A percentile compares a stretch with the other conserved stretches of the same genome.
Evolutionary conservation across 257 asterid species (phyloP).

Genomic region (Henckelia pumila): DNA sequence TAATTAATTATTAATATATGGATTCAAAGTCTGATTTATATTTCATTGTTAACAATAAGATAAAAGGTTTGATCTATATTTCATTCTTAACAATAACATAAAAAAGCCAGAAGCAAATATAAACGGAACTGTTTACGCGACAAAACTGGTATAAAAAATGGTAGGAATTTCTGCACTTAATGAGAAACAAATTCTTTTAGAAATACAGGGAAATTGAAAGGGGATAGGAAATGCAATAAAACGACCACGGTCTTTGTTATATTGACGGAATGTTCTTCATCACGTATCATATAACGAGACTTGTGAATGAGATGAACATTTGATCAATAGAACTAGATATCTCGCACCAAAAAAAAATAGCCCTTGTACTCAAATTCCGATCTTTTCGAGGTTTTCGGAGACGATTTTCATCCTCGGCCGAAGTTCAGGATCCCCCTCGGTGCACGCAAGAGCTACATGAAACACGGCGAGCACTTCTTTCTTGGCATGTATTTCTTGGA

Average conservation of each 20-base stretch:
- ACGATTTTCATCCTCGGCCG: slow-evolving; percentile 92
- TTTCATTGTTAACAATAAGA: too few species aligned
- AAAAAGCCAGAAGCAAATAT: too few species aligned
- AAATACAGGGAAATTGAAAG: not conserved
- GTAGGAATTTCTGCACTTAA: not conserved
- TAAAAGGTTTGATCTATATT: too few species aligned
- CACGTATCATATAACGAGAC: not conserved
- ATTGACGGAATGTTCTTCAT: not conserved
- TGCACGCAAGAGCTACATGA: slow-evolving; percentile 78
- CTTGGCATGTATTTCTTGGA: slow-evolving; percentile 70
- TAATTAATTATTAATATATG: too few species aligned
- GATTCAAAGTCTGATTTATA: too few species aligned
- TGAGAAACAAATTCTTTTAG: not conserved
- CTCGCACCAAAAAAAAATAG: not conserved
- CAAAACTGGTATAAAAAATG: not conserved
- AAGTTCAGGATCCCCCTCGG: slow-evolving; percentile 80
- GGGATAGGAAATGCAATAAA: not conserved
- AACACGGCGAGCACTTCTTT: slow-evolving; percentile 74
- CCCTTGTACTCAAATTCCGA: slow-evolving; percentile 40
- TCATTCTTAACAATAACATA: too few species aligned
- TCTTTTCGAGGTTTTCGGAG: slow-evolving; percentile 74
- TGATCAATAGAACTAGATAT: not conserved
- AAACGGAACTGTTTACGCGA: too few species aligned
- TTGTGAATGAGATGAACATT: not conserved
- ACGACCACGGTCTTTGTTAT: not conserved